Conservation (phyloP, 2,329 filamentous ascomycete species). For the Scleromitrula shiraiana region DNA sequence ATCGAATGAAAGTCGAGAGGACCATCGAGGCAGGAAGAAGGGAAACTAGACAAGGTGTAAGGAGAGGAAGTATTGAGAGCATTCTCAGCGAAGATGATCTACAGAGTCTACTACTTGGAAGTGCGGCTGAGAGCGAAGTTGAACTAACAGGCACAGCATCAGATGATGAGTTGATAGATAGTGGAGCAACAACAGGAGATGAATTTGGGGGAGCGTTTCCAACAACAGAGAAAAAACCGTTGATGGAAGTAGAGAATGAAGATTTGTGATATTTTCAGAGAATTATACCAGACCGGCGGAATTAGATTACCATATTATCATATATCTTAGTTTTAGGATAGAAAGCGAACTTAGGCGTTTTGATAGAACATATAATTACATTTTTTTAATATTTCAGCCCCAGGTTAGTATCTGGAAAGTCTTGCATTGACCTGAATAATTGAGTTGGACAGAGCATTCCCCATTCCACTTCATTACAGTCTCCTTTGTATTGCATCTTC, state of each 20-base stretch:
- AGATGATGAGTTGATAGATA: conserved; percentile 26
- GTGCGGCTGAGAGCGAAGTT: conserved; percentile 20
- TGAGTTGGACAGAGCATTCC: too few species aligned
- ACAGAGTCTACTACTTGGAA: conserved; percentile 36
- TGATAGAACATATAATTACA: neutral
- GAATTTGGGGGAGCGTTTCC: conserved; percentile 14
- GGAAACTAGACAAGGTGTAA: conserved; percentile 41
- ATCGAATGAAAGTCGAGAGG: conserved; percentile 77
- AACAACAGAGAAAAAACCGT: conserved; percentile 5
- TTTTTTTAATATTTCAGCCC: neutral
- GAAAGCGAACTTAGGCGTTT: neutral
- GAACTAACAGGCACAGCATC: conserved; percentile 30
- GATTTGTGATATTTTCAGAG: neutral
- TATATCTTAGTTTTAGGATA: neutral
- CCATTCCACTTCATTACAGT: too few species aligned
- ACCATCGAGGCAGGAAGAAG: conserved; percentile 51
- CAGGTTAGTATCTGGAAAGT: neutral
- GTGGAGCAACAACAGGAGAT: conserved; percentile 17
- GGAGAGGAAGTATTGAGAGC: conserved; percentile 48
- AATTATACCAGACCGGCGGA: neutral
- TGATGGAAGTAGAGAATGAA: conserved; percentile 4
- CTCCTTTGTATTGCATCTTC: too few species aligned
- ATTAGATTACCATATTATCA: neutral
- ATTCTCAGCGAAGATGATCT: conserved; percentile 55
- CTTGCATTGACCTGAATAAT: too few species aligned